Evolutionary conservation across 352 stramenopile genomes (phyloP).

Genomic region (Sclerospora graminicola): DNA sequence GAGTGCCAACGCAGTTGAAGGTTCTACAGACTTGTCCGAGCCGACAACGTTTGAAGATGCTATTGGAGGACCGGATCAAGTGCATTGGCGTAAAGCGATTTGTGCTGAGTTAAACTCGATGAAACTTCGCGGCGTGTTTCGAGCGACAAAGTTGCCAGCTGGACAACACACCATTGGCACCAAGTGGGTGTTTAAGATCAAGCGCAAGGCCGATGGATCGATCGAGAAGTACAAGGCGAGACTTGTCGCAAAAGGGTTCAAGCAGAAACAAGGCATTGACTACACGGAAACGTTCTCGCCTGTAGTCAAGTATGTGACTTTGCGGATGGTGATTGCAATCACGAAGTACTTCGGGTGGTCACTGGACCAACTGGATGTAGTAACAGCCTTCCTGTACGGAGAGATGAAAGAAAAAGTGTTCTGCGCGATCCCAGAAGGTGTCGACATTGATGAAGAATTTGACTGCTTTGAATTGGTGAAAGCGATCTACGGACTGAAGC

Average conservation of each 20-base stretch:
- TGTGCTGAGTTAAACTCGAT: conserved; percentile 3
- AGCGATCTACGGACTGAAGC: conserved; percentile 2
- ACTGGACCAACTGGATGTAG: conserved; percentile 3
- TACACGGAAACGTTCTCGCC: conserved; percentile 5
- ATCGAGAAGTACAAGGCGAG: conserved; percentile 22
- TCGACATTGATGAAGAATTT: neutral
- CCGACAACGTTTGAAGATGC: conserved; percentile 3
- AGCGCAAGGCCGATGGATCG: conserved; percentile 19
- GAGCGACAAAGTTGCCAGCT: conserved; percentile 1
- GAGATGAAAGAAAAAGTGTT: conserved; percentile 4
- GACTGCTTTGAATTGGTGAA: conserved; percentile 1
- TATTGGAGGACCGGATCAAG: conserved; percentile 3
- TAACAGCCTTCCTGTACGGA: conserved; percentile 1
- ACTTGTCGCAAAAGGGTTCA: conserved; percentile 2
- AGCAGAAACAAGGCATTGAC: conserved; percentile 24
- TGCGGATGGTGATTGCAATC: neutral
- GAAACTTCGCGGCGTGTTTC: conserved; percentile 1
- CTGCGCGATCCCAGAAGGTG: neutral
- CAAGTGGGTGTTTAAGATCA: conserved; percentile 32
- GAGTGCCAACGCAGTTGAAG: no score
- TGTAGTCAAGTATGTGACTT: neutral
- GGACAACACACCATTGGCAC: conserved; percentile 4
- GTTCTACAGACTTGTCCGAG: no score
- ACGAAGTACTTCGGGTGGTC: neutral
- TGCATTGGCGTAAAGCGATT: conserved; percentile 9